These are phyloP conservation scores for Solanum habrochaites DNA, from an alignment of 257 asterid species.

Conservation along the genomic window DNA sequence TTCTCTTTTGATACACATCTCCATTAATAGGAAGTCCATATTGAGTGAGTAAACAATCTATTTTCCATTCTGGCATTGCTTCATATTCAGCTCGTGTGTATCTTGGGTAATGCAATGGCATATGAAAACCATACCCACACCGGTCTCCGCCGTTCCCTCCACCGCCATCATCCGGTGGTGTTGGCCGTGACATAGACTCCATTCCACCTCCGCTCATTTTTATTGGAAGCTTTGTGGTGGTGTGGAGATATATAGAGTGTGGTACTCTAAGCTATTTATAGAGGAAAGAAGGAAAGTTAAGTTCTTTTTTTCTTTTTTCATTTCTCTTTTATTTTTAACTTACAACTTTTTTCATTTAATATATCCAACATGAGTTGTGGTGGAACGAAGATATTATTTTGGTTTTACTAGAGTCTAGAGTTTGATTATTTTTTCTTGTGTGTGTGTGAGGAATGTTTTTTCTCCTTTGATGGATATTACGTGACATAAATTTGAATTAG, in stretches of 20 bases:
- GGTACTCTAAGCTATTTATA: not conserved
- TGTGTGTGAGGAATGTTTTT: not conserved
- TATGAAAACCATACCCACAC: constrained; percentile 19
- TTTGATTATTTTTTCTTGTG: not conserved
- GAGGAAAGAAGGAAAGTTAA: not conserved
- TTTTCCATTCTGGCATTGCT: constrained; percentile 13
- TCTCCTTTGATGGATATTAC: not conserved
- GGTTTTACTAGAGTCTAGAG: not conserved
- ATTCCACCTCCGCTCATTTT: constrained; percentile 12
- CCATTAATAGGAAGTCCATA: constrained; percentile 10
- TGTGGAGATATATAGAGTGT: not conserved
- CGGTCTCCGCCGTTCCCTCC: constrained; percentile 10
- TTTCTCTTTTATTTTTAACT: not conserved
- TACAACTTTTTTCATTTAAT: not conserved
- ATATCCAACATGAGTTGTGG: no score
- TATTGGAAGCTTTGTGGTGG: not conserved
- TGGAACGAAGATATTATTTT: not conserved
- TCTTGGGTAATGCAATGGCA: constrained; percentile 15
- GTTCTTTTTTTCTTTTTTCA: not conserved
- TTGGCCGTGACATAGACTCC: constrained; percentile 31
- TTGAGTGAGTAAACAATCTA: constrained; percentile 7
- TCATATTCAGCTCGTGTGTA: constrained; percentile 12
- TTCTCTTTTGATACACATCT: constrained; percentile 11
- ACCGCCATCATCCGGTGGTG: constrained; percentile 2
- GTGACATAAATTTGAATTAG: not conserved